Evolutionary conservation across 148 eudicot genomes (phyloP), one percentile per base, ranked within the genome.

Genomic region (Amaranthus cruentus): DNA sequence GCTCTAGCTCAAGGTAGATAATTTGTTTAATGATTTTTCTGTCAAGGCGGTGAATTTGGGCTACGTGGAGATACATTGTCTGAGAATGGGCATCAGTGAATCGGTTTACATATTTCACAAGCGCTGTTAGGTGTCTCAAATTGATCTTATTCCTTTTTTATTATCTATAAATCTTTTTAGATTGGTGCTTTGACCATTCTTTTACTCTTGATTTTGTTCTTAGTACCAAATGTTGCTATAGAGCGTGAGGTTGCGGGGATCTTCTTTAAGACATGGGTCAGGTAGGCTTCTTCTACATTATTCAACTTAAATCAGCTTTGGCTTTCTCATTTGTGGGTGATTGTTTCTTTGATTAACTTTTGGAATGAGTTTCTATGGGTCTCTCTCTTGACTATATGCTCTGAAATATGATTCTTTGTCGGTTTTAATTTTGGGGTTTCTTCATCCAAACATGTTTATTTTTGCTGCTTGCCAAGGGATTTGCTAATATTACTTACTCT

Each of bases 11-110:
- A 18, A 18, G 18, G 18, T 18, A 18, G 18, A 18, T 18, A 18
- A 18, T 18, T 18, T 18, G 18, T 18, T 18, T 18, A 18, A 18
- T 18, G 18, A 18, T 76, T 64, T 69, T 62, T 13, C 68, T 81
- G 50, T 62, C 52, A 69, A 92, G 99, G 97, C 48, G 92, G 99
- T 76, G 97, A 97, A 75, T 96, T 96, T 68, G 99, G 99, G 69
- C 91, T 96, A 57, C 90, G 97, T 77, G 97, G 96, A 44, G 99
- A 96, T 86, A 96, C 97, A 56, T 71, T 96, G 73, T 83, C 97
- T 62, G 96, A 90, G 77, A 77, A 82, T 75, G 97, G 94, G 64
- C 99, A 95, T 78, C 89, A 86, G 3, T 95, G 99, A 97, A 81
- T 95, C 87, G 99, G 99, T 72, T 72, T 95, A 65, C 96, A 92